Percentiles rank a stretch among this genome's conserved stretches.
These are phyloP conservation scores for Cryphonectria naterciae DNA, from an alignment of 2,329 filamentous ascomycete genomes.

Conservation along the genomic window DNA sequence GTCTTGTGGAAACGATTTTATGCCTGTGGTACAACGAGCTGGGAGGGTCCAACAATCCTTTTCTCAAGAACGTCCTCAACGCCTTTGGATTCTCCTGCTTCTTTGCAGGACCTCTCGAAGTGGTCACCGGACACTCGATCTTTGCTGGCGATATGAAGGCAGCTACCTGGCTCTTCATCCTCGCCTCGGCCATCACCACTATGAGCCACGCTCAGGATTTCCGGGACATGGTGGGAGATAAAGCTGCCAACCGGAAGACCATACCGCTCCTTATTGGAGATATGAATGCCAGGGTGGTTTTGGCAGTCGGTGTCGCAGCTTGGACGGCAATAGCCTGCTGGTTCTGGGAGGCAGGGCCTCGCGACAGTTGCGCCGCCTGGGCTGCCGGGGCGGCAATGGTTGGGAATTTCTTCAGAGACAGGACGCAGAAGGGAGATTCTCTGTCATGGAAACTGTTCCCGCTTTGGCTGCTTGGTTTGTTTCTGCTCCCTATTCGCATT, in stretches of 20 bases:
- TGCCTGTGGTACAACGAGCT: not conserved
- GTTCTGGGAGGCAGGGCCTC: not conserved
- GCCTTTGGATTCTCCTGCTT: conserved; percentile 6
- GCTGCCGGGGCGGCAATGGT: not conserved
- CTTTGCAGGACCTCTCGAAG: conserved; percentile 10
- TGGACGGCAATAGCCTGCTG: not conserved
- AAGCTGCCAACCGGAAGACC: not conserved
- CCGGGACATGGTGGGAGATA: conserved; percentile 1
- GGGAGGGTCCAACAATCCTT: not conserved
- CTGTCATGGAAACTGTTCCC: not conserved
- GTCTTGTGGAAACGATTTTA: not conserved
- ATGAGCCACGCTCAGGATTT: conserved; percentile 3
- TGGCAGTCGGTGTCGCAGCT: not conserved
- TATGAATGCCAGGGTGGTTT: not conserved
- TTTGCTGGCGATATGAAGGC: conserved; percentile 3
- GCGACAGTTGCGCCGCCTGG: not conserved
- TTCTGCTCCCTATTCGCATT: not conserved
- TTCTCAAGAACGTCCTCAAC: conserved; percentile 6
- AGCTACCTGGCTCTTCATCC: conserved; percentile 4
- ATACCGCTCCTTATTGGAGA: conserved; percentile 1
- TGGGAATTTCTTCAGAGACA: not conserved
- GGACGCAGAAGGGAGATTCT: not conserved
- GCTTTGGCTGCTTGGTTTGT: not conserved
- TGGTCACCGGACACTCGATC: not conserved
- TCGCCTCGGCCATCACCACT: not conserved